A percentile compares a stretch with the other conserved stretches of the same genome.
Conservation (phyloP, 2,329 filamentous ascomycete species). For the Dactylellina sp. region DNA sequence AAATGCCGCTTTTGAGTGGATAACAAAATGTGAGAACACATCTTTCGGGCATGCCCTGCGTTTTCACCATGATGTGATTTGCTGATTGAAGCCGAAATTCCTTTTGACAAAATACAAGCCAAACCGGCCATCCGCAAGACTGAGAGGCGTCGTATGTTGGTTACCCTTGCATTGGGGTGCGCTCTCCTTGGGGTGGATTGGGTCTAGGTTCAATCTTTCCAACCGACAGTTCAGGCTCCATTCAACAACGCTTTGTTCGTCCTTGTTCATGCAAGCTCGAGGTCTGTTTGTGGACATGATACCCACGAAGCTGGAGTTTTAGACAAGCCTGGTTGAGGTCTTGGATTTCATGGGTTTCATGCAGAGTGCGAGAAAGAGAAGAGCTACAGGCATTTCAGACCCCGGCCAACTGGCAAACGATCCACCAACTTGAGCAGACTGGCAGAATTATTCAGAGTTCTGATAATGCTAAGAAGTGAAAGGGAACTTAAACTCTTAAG, state of each 20-base stretch:
- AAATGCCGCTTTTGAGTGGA: slow-evolving; percentile 47
- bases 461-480: slow-evolving; percentile 8
- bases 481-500: not conserved
- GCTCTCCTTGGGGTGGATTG: slow-evolving; percentile 18
- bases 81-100: slow-evolving; percentile 16
- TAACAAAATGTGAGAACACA: slow-evolving; percentile 33
- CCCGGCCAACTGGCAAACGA: slow-evolving; percentile 40
- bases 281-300: slow-evolving; percentile 41
- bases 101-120: slow-evolving; percentile 2
- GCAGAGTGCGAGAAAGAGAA: slow-evolving; percentile 43
- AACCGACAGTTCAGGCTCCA: slow-evolving; percentile 28
- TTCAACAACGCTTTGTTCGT: slow-evolving; percentile 48
- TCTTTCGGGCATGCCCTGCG: slow-evolving; percentile 32
- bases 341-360: slow-evolving; percentile 50
- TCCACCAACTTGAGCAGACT: slow-evolving; percentile 43
- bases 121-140: too few relatives aligned
- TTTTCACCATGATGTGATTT: slow-evolving; percentile 16
- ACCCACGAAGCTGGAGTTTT: slow-evolving; percentile 30
- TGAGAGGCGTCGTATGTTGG: slow-evolving; percentile 16
- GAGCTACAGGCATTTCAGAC: slow-evolving; percentile 38
- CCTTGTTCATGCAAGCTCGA: slow-evolving; percentile 42
- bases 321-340: slow-evolving; percentile 24
- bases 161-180: slow-evolving; percentile 41
- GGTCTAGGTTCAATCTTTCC: slow-evolving; percentile 23
- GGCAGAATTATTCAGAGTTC: slow-evolving; percentile 12